Base-by-base conservation (phyloP, 2,329 filamentous ascomycete genomes). In the Trichoderma aggressivum region DNA sequence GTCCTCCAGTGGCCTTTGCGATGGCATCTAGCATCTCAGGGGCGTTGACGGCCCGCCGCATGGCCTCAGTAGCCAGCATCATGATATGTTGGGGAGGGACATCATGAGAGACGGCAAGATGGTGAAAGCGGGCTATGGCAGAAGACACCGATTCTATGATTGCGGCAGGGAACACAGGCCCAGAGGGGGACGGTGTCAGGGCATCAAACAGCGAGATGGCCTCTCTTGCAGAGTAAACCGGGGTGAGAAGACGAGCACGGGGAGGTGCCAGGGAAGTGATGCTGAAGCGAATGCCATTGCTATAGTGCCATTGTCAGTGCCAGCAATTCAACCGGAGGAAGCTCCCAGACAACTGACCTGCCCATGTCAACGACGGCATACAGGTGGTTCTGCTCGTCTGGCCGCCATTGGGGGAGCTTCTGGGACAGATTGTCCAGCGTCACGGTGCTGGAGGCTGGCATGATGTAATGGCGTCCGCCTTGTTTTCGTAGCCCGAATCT, bases 201-300 rank as follows among this genome's bases (percentile, higher is more conserved):
- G 93, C 93, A 78, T 97, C 94, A 81, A 96, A 97, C 12, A 98
- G 87, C 2, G 94, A 97, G 71, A 98, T 96, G 26, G 86, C 88
- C 11, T 90, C 91, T 7, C 94, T 90, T 76, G 94, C 89, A 76
- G 92, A 89, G 81, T 93, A 97, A 70, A 97, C 77, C 30, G 92
- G 94, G 21, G 87, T 90, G 55, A 97, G 86, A 28, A 94, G 88
- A 28, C 94, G 91, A 28, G 92, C 86, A 50, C 85, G 88, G 5
- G 89, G 88, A 26, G 91, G 90, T 5, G 90, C 87, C n/a, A 97
- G 86, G 74, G 94, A 90, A 10, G 94, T 93, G 77, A 97, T 93
- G 58, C 93, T 95, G 84, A 97, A 97, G 70, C 94, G 93, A 76
- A 97, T 95, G 76, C 94, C 94, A 84, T 97, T 98, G 84, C 94